A percentile compares a stretch with the other conserved stretches of the same genome.
phyloP scores from a whole-genome alignment of 2,329 filamentous ascomycete species.

The Arthrobotrys sinensis region DNA sequence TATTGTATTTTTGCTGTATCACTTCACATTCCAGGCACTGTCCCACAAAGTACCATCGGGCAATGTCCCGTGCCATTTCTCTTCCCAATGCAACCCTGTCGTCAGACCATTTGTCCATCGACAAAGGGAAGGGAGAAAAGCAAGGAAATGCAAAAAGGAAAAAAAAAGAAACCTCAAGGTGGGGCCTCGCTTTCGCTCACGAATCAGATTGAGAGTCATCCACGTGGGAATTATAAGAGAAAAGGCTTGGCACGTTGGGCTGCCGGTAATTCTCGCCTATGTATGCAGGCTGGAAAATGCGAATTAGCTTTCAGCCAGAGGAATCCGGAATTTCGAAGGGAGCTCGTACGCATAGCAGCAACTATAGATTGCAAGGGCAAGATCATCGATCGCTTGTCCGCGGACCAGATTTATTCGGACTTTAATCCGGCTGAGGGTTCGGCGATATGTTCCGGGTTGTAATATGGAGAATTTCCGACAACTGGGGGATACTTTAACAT shows the following conservation, averaged over 20 bases:
- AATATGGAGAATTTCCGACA: constrained; percentile 9
- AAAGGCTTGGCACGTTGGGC: constrained; percentile 49
- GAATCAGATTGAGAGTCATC: constrained; percentile 53
- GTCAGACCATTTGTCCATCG: constrained; percentile 45
- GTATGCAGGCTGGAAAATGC: constrained; percentile 39
- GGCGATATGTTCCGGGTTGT: not conserved
- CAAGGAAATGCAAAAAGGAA: not conserved
- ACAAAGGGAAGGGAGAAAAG: constrained; percentile 12
- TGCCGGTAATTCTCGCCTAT: constrained; percentile 59
- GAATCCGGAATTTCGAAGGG: not conserved
- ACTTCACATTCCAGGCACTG: constrained; percentile 8
- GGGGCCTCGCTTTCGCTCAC: constrained; percentile 53
- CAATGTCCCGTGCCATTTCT: constrained; percentile 45
- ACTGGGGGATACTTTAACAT: not conserved
- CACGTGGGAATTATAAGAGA: constrained; percentile 54
- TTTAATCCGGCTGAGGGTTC: not conserved
- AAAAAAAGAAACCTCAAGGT: constrained; percentile 19
- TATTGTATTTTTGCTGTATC: not conserved
- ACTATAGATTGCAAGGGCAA: not conserved
- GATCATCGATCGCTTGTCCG: constrained; percentile 10
- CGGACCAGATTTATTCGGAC: constrained; percentile 9
- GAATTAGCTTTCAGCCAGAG: constrained; percentile 30
- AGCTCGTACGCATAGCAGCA: not conserved
- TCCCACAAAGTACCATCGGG: constrained; percentile 32
- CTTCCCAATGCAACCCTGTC: constrained; percentile 50